Percentiles rank a stretch among this genome's conserved stretches.
phyloP scores from a whole-genome alignment of 306 rosid species.

The Quercus engelmannii region DNA sequence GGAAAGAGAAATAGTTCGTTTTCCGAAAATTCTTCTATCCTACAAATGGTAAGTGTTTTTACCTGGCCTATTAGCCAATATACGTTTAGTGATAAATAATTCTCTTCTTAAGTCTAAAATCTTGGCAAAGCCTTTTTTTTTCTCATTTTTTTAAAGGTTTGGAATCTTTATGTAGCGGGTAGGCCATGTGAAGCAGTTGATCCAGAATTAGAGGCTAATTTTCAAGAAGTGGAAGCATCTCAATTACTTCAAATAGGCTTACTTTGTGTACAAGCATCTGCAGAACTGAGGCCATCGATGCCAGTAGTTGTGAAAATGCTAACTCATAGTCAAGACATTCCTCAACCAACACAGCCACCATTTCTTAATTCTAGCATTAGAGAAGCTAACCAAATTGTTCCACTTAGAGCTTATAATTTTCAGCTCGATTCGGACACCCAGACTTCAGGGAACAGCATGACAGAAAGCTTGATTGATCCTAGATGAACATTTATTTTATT shows the following conservation, averaged over 20 bases:
- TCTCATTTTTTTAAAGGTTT: slow-evolving; percentile 19
- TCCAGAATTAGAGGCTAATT: slow-evolving; percentile 26
- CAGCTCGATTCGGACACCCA: slow-evolving; percentile 17
- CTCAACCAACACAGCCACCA: slow-evolving; percentile 51
- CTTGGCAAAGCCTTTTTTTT: neutral
- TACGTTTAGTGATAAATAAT: neutral
- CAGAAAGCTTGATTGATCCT: slow-evolving; percentile 40
- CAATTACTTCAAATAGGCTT: slow-evolving; percentile 46
- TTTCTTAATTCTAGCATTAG: slow-evolving; percentile 27
- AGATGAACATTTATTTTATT: slow-evolving; percentile 24
- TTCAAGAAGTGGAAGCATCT: slow-evolving; percentile 31
- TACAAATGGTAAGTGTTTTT: slow-evolving; percentile 27
- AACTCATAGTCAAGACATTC: slow-evolving; percentile 22
- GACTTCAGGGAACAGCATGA: slow-evolving; percentile 29
- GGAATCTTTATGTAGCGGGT: slow-evolving; percentile 36
- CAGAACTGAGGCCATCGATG: slow-evolving; percentile 49
- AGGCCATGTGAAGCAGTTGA: slow-evolving; percentile 36
- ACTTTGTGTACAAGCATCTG: slow-evolving; percentile 51
- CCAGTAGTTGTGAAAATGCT: slow-evolving; percentile 45
- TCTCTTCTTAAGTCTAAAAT: neutral
- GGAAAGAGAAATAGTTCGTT: slow-evolving; percentile 49
- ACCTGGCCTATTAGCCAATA: neutral
- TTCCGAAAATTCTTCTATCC: slow-evolving; percentile 21
- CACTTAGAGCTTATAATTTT: neutral
- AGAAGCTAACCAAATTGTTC: neutral